phyloP scores from a whole-genome alignment of 345 rosid genomes.

The Acer negundo region DNA sequence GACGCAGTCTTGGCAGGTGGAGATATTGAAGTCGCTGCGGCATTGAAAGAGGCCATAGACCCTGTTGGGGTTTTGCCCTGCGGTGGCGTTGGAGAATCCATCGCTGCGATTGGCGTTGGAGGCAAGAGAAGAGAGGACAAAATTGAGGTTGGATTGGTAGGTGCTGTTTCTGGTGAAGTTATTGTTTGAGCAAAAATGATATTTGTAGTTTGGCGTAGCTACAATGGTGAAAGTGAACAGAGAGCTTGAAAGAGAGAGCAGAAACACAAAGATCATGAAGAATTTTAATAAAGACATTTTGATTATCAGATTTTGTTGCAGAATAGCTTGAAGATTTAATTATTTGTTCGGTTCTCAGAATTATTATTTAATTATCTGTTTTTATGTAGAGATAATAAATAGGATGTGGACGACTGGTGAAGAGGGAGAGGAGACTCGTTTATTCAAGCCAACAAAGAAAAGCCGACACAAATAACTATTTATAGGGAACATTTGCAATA shows the following conservation, averaged over 20 bases:
- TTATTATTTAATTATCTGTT: too few species aligned
- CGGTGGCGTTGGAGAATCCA: conserved; percentile 45
- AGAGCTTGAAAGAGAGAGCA: not conserved
- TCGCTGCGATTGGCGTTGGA: conserved; percentile 23
- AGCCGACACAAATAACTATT: too few species aligned
- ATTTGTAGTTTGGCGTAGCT: not conserved
- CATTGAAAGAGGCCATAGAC: too few species aligned
- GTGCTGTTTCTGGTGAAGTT: conserved; percentile 40
- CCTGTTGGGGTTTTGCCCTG: conserved; percentile 23
- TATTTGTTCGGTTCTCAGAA: too few species aligned
- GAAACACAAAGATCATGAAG: not conserved
- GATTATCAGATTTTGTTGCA: too few species aligned
- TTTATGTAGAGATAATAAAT: too few species aligned
- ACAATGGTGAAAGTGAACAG: not conserved
- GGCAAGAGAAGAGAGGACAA: conserved; percentile 35
- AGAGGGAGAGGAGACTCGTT: too few species aligned
- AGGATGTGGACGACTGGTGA: too few species aligned
- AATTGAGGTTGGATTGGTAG: conserved; percentile 42
- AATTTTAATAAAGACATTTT: not conserved
- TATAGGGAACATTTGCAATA: too few species aligned
- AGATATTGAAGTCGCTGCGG: not conserved
- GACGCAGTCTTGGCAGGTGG: conserved; percentile 40
- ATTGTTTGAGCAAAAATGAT: conserved; percentile 4
- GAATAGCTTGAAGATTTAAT: not conserved
- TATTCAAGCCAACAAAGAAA: too few species aligned